Percentiles rank a stretch among this genome's conserved stretches.
Evolutionary conservation across 78 protist genomes (phyloP).

Genomic region (Neovahlkampfia damariscottae): DNA sequence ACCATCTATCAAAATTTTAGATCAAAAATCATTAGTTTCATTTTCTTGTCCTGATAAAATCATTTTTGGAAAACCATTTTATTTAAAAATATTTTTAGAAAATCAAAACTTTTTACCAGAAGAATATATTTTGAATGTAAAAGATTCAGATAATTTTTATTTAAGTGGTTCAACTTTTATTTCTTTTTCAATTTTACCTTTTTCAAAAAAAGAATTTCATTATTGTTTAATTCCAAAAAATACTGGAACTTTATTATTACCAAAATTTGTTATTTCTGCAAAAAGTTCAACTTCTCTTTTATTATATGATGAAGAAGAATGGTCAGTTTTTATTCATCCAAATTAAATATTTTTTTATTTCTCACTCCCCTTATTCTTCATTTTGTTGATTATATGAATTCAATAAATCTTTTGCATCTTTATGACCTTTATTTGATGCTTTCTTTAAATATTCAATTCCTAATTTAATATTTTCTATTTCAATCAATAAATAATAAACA

Average conservation of each 20-base stretch:
- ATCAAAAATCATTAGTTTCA: not conserved
- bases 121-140: not conserved
- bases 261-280: too few relatives aligned
- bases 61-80: not conserved
- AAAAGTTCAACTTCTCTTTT: too few relatives aligned
- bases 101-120: not conserved
- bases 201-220: not conserved
- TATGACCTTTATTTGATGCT: too few relatives aligned
- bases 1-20: not conserved
- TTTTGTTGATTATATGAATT: too few relatives aligned
- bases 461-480: too few relatives aligned
- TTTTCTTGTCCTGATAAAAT: not conserved
- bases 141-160: not conserved
- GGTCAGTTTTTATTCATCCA: too few relatives aligned
- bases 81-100: not conserved
- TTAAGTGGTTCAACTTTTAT: not conserved
- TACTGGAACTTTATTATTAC: not conserved
- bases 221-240: not conserved
- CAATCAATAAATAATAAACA: too few relatives aligned
- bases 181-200: not conserved
- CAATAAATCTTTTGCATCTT: too few relatives aligned
- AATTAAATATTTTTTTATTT: too few relatives aligned
- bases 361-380: too few relatives aligned
- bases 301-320: too few relatives aligned
- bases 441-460: too few relatives aligned